phyloP scores from a whole-genome alignment of 2,329 filamentous ascomycete genomes.

The Clarireedia homoeocarpa region DNA sequence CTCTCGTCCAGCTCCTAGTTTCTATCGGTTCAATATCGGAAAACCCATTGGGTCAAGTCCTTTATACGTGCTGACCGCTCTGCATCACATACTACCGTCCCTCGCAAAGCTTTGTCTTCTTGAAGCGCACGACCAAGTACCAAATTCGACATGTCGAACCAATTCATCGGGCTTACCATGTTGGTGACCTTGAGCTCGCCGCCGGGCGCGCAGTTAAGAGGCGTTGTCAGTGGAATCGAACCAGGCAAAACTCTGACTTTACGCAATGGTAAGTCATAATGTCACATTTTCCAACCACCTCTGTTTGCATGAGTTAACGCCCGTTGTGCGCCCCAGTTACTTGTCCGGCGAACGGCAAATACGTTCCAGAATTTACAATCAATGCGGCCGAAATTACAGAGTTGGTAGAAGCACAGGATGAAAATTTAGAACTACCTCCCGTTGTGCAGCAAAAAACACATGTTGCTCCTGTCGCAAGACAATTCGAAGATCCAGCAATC shows the following conservation, averaged over 20 bases:
- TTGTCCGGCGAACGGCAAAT: constrained; percentile 26
- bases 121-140: constrained; percentile 11
- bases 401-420: constrained; percentile 26
- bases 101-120: background rate
- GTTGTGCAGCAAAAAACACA: background rate
- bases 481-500: constrained; percentile 30
- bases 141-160: constrained; percentile 24
- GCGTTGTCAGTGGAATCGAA: constrained; percentile 28
- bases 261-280: constrained; percentile 24
- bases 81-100: background rate
- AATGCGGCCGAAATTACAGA: constrained; percentile 28
- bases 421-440: constrained; percentile 17
- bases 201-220: constrained; percentile 28
- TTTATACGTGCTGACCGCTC: background rate
- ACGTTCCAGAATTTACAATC: constrained; percentile 27
- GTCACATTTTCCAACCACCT: background rate
- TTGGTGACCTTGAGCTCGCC: constrained; percentile 30
- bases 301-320: constrained; percentile 1
- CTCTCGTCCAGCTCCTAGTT: background rate
- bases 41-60: background rate
- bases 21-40: background rate
- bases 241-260: constrained; percentile 30
- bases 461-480: constrained; percentile 10
- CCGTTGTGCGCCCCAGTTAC: constrained; percentile 18
- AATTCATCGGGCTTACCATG: constrained; percentile 32